Percentiles rank a stretch among this genome's conserved stretches.
Evolutionary conservation across 192 early-diverging fungal genomes (phyloP).

Genomic region (Backusella parvicylindrica): DNA sequence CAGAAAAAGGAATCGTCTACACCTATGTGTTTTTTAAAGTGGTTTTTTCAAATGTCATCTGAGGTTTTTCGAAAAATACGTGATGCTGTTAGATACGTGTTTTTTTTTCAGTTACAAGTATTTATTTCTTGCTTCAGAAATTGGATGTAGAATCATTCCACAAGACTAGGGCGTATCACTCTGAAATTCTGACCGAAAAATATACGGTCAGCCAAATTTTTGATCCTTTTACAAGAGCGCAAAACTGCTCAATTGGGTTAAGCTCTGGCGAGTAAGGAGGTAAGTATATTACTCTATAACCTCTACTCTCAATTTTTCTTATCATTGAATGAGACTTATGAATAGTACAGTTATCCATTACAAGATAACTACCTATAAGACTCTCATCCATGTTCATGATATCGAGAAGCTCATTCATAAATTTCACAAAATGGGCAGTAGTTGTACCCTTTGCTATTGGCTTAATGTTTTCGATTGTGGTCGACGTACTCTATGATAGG

Average conservation of each 20-base stretch:
- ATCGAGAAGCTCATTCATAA: slow-evolving; percentile 11
- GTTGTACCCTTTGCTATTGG: slow-evolving; percentile 11
- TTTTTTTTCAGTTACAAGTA: no score
- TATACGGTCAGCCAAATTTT: background rate
- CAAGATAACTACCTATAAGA: slow-evolving; percentile 14
- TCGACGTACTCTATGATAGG: background rate
- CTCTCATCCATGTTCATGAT: background rate
- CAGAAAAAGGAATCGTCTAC: no score
- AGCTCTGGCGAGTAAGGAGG: slow-evolving; percentile 21
- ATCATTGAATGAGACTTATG: slow-evolving; percentile 12
- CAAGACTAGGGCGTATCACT: no score
- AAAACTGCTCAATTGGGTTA: slow-evolving; percentile 24
- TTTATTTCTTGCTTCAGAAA: no score
- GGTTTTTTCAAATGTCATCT: no score
- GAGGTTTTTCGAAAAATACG: no score
- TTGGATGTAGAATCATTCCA: no score
- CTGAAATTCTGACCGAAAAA: no score
- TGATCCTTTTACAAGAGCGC: slow-evolving; percentile 12
- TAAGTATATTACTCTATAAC: slow-evolving; percentile 14
- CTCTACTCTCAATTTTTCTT: no score
- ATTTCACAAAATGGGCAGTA: slow-evolving; percentile 11
- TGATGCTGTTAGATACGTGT: no score
- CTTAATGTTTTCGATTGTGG: background rate
- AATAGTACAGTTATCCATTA: slow-evolving; percentile 24
- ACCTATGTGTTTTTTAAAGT: no score